Base-by-base conservation (phyloP, 2,329 filamentous ascomycete species). In the Colletotrichum euphorbiae region DNA sequence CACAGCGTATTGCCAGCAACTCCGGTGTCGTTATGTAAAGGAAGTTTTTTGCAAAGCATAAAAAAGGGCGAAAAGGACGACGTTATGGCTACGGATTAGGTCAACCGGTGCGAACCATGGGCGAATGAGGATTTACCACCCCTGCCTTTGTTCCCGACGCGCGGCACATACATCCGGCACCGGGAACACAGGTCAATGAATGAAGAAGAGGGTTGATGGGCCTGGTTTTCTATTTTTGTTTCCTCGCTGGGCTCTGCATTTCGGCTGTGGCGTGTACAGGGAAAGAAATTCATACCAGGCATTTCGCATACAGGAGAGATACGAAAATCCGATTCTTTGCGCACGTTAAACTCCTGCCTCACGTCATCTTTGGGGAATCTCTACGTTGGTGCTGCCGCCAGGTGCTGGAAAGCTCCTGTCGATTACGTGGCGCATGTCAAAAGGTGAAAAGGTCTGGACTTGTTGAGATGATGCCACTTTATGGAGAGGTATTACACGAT, bases 11-110 rank as follows among this genome's bases (percentile, higher is more conserved):
- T 86, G 96, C 96, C 84, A 94, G 91, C 90, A 99, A 99, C 93
- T 97, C 95, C 72, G 96, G 96, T 91, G 96, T 99, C 81, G 96
- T 99, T 83, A 99, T 99, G 96, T 99, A 93, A 97, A 88, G 76
- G 62, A 60, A 52, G 57, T 69, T 68, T 68, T 55, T 67, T 62
- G 6, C 28, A 28, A 69, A 64, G 61, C 45, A 69, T 52, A 57
- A 69, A 52, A 69, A 69, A 64, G 65, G 62, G 69, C 66, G 69
- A 65, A 67, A 62, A 62, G 63, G 67, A 62, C 63, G 69, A 69
- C 67, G 66, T 66, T 69, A 69, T 67, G 69, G 67, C 67, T 69
- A 69, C 66, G 66, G 66, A 69, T 69, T 69, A 69, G 66, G 66
- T 69, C 66, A 69, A 66, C 62, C 66, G 62, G 66, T 60, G 66